Evolutionary conservation across 352 stramenopile genomes (phyloP).

Genomic region (Phytophthora pinifolia): DNA sequence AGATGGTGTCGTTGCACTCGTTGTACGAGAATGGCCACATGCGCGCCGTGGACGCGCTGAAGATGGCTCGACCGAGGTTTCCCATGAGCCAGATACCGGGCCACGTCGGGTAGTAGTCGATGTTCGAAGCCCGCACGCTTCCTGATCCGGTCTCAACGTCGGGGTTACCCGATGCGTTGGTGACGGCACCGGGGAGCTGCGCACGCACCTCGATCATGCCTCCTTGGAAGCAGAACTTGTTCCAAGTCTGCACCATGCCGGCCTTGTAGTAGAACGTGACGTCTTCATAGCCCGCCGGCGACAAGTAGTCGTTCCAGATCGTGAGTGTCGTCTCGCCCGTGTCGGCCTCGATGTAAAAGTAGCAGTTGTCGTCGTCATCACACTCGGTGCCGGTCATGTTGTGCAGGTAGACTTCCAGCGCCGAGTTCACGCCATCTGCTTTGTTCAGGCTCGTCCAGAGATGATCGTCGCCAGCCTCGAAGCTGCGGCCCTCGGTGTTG

Average conservation of each 20-base stretch:
- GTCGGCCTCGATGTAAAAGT: slow-evolving; percentile 61
- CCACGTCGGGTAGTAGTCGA: slow-evolving; percentile 80
- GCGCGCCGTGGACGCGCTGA: slow-evolving; percentile 91
- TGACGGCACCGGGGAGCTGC: slow-evolving; percentile 83
- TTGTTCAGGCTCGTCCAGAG: slow-evolving; percentile 90
- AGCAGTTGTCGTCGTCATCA: slow-evolving; percentile 52
- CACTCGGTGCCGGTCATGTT: slow-evolving; percentile 71
- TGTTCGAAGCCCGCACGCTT: slow-evolving; percentile 19
- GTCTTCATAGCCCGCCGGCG: slow-evolving; percentile 48
- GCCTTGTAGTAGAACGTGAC: slow-evolving; percentile 50
- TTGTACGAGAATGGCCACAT: slow-evolving; percentile 97
- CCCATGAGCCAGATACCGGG: slow-evolving; percentile 96
- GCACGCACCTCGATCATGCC: slow-evolving; percentile 88
- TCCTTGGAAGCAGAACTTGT: slow-evolving; percentile 94
- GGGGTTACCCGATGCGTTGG: slow-evolving; percentile 42
- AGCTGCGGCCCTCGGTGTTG: slow-evolving; percentile 69
- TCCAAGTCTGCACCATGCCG: slow-evolving; percentile 91
- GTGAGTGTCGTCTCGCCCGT: slow-evolving; percentile 41
- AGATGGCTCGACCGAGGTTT: slow-evolving; percentile 96
- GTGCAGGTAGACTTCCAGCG: slow-evolving; percentile 67
- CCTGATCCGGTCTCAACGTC: slow-evolving; percentile 37
- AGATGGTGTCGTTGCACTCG: slow-evolving; percentile 78
- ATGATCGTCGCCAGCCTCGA: slow-evolving; percentile 92
- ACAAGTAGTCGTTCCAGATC: slow-evolving; percentile 67
- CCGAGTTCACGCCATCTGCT: slow-evolving; percentile 70